These are phyloP conservation scores for Blastobotrys ciferrii DNA, from an alignment of 1,139 yeast genomes.

Conservation along the genomic window DNA sequence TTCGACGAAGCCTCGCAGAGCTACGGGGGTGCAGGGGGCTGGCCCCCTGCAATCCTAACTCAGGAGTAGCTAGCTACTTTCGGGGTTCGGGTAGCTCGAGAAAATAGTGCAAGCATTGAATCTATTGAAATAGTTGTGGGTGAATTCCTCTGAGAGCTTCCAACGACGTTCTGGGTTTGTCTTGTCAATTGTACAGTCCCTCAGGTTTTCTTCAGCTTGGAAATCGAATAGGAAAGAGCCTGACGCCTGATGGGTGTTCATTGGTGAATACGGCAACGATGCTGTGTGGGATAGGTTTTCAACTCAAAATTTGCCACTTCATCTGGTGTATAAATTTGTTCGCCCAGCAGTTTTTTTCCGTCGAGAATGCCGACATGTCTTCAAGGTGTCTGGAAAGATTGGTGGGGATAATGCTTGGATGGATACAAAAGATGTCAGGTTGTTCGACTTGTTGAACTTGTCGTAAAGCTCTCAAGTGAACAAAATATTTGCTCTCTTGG, in stretches of 20 bases:
- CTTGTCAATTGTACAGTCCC: background rate
- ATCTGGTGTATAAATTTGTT: background rate
- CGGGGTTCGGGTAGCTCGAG: too few relatives aligned
- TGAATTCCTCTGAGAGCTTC: background rate
- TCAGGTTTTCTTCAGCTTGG: background rate
- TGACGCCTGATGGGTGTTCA: background rate
- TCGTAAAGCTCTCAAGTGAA: background rate
- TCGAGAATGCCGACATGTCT: background rate
- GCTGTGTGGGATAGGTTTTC: background rate
- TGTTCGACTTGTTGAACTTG: background rate
- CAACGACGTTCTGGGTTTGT: background rate
- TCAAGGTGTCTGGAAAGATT: background rate
- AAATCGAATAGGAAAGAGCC: background rate
- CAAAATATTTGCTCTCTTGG: conserved; percentile 78
- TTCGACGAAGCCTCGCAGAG: too few relatives aligned
- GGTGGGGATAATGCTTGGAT: background rate
- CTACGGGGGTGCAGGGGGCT: too few relatives aligned
- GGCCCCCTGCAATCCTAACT: too few relatives aligned
- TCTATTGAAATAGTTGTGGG: background rate
- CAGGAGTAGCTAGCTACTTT: too few relatives aligned
- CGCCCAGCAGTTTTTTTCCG: background rate
- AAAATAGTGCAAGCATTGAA: background rate
- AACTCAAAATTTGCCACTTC: background rate
- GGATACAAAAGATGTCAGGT: background rate
- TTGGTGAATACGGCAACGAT: background rate